Percentiles rank a stretch among this genome's conserved stretches.
These are phyloP conservation scores for Xylariaceae sp. DNA, from an alignment of 2,329 filamentous ascomycete genomes.

Conservation along the genomic window DNA sequence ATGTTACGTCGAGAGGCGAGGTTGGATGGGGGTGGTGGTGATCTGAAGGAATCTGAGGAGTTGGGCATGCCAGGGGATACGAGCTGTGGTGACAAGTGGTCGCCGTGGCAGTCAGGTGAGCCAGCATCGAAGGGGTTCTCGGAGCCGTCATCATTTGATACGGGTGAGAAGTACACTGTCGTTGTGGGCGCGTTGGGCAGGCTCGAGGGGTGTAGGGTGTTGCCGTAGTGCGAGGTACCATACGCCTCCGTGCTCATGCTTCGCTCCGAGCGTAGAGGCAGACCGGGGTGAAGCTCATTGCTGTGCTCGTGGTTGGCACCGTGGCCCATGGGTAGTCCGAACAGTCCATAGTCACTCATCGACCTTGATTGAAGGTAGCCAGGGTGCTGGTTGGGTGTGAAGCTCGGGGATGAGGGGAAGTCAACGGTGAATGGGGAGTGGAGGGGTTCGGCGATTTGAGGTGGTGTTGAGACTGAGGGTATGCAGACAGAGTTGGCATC, in stretches of 20 bases:
- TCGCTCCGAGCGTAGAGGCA: conserved; percentile 25
- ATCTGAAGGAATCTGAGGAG: conserved; percentile 39
- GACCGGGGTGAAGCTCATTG: conserved; percentile 9
- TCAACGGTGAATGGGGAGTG: conserved; percentile 26
- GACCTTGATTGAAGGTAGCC: conserved; percentile 19
- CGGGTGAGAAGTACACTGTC: conserved; percentile 23
- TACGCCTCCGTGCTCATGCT: conserved; percentile 18
- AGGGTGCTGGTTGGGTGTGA: conserved; percentile 16
- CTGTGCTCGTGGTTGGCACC: conserved; percentile 1
- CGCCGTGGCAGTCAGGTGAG: conserved; percentile 15
- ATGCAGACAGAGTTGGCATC: conserved; percentile 16
- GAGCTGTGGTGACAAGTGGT: conserved; percentile 12
- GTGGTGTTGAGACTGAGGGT: conserved; percentile 12
- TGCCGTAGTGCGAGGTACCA: conserved; percentile 20
- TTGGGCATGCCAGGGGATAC: conserved; percentile 24
- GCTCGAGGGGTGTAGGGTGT: conserved; percentile 14
- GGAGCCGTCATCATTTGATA: conserved; percentile 18
- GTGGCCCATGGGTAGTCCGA: conserved; percentile 11
- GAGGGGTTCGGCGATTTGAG: conserved; percentile 18
- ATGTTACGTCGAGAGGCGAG: conserved; percentile 50
- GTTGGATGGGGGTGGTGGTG: conserved; percentile 46
- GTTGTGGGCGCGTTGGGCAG: conserved; percentile 20
- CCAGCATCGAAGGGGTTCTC: conserved; percentile 18
- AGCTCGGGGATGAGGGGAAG: conserved; percentile 17
- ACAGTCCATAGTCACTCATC: conserved; percentile 19